phyloP scores from a whole-genome alignment of 2,329 filamentous ascomycete genomes.

The Hypoxylon sp. region DNA sequence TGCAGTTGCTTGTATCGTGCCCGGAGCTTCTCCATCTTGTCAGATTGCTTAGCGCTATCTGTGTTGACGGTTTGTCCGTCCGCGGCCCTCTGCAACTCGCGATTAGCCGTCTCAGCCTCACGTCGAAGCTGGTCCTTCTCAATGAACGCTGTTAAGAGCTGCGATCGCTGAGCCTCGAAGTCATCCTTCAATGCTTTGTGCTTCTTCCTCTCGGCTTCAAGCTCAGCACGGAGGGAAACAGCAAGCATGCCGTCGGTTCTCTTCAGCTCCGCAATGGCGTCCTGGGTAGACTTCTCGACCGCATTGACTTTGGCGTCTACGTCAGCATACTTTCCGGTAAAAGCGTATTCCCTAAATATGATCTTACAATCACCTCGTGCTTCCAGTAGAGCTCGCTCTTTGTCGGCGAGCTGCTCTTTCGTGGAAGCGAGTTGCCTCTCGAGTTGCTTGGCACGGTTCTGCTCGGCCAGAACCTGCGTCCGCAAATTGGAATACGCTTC shows the following conservation, averaged over 20 bases:
- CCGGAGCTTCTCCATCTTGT: constrained; percentile 72
- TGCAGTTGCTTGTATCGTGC: constrained; percentile 69
- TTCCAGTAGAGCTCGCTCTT: constrained; percentile 68
- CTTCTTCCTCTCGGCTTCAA: constrained; percentile 68
- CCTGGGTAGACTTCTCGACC: constrained; percentile 67
- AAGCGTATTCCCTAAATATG: constrained; percentile 46
- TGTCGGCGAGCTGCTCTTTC: constrained; percentile 63
- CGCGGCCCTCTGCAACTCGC: constrained; percentile 58
- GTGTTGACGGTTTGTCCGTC: constrained; percentile 53
- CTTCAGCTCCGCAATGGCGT: constrained; percentile 71
- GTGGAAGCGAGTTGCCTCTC: constrained; percentile 62
- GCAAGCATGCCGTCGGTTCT: constrained; percentile 71
- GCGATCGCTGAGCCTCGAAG: constrained; percentile 70
- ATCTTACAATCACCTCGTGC: constrained; percentile 67
- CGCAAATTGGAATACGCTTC: constrained; percentile 68
- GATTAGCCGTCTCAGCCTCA: constrained; percentile 63
- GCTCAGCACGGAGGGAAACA: constrained; percentile 70
- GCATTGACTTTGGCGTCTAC: constrained; percentile 61
- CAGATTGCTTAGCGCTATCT: constrained; percentile 57
- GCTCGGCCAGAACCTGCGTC: constrained; percentile 64
- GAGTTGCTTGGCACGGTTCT: constrained; percentile 62
- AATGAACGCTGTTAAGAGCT: constrained; percentile 72
- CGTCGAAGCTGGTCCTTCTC: constrained; percentile 73
- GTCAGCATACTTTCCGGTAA: constrained; percentile 48
- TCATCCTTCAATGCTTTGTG: constrained; percentile 65